Conservation (phyloP, 108 stramenopile genomes). For the Nitzschia sp. region DNA sequence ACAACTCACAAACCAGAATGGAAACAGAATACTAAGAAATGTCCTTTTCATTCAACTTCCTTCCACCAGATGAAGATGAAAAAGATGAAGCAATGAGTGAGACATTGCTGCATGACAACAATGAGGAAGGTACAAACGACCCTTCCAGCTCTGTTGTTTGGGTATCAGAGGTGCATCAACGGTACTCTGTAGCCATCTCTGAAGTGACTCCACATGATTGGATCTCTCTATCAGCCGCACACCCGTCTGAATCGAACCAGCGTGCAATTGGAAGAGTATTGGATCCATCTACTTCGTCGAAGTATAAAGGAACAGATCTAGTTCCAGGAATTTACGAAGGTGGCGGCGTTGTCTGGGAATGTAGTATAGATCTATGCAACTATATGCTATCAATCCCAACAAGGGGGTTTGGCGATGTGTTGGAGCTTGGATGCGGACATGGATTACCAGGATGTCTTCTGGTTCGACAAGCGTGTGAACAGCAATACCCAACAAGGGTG, state of each 20-base stretch:
- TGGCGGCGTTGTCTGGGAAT: slow-evolving; percentile 84
- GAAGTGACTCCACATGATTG: slow-evolving; percentile 9
- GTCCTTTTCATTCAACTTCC: slow-evolving; percentile 24
- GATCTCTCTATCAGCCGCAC: slow-evolving; percentile 5
- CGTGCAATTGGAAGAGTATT: not conserved
- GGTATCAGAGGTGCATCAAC: too few relatives aligned
- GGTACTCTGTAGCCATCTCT: too few relatives aligned
- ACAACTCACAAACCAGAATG: not conserved
- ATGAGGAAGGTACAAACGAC: too few relatives aligned
- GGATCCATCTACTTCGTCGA: slow-evolving; percentile 1
- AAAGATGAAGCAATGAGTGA: too few relatives aligned
- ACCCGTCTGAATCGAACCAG: not conserved
- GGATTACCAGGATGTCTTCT: slow-evolving; percentile 69
- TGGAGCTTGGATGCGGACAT: slow-evolving; percentile 82
- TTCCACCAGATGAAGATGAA: not conserved
- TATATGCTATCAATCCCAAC: slow-evolving; percentile 42
- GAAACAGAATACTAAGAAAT: not conserved
- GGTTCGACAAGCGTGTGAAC: slow-evolving; percentile 25
- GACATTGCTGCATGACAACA: too few relatives aligned
- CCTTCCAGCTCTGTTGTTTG: too few relatives aligned
- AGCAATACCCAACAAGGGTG: slow-evolving; percentile 16
- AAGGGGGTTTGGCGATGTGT: slow-evolving; percentile 18
- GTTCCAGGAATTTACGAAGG: slow-evolving; percentile 84
- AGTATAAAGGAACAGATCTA: slow-evolving; percentile 21
- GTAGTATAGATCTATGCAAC: slow-evolving; percentile 73